Evolutionary conservation across 129 eudicot species (phyloP), one percentile per base, ranked within the genome.

Genomic region (Apium graveolens): DNA sequence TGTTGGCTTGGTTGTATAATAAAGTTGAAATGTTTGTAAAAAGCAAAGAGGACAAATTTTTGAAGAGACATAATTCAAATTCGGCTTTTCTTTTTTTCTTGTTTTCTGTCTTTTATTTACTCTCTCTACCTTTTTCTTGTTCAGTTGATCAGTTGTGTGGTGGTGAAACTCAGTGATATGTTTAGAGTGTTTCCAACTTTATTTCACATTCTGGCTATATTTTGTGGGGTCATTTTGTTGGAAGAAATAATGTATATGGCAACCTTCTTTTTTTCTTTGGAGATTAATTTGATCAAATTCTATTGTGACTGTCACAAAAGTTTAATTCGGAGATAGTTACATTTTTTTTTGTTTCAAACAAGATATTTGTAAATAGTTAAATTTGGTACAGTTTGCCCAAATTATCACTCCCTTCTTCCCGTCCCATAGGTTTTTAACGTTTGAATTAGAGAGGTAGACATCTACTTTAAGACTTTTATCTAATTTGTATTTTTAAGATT

Each of bases 51-150:
- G 79, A 65, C 71, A 65, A 31, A 31, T 27, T 17, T 29, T 62
- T 10, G 34, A 41, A 72, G 63, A 80, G 85, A 75, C 88, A 80
- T 26, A 82, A 82, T 83, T 82, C 88, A 85, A 87, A 85, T 83
- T 85, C 77, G 77, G 78, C 84, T 87, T 87, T 79, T 46, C 6
- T 81, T 80, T 80, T 38, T 87, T 41, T 42, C 78, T 27, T 48
- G 51, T 79, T 72, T 51, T 43, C 60, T 78, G 66, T 57, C 66
- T n/a, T 55, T 55, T 24, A 21, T 21, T 55, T 55, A 5, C 29
- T 24, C 14, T 8, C 26, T 57, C 29, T 66, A 29, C 79, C 71
- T 26, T 24, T 76, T 75, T 44, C 48, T 68, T 21, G 55, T 80
- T 78, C 62, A 0, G 72, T 68, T 21, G 55, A 78, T 78, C 62